Evolutionary conservation across 306 rosid genomes (phyloP), one percentile per base, ranked within the genome.

Genomic region (Biancaea sappan): DNA sequence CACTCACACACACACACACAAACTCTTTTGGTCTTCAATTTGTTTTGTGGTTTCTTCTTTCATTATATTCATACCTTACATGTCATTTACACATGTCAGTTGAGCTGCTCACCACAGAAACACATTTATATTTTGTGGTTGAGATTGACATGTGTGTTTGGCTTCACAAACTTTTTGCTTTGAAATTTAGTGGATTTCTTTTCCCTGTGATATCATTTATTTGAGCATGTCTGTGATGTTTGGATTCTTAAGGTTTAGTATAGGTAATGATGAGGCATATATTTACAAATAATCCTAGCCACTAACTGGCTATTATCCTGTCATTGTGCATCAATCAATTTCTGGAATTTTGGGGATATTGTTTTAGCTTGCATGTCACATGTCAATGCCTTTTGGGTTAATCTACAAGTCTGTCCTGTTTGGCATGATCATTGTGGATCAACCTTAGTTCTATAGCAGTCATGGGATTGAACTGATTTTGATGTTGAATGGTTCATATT

Each of bases 1-100:
- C 29, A 1, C 46, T 40, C 38, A 34, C 38, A 34, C 38, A 34
- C 38, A 34, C 38, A 34, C 38, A 34, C 38, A 34, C 38, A 34
- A 3, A 38, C 44, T n/a, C 31, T 53, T 31, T 16, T 37, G 26
- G 56, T 41, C 41, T 66, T 22, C 71, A 35, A 43, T 53, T 53
- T 62, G 21, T 50, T 60, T 38, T 28, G 8, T 32, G 65, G 61
- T 69, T 16, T 50, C 6, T 22, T 28, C 47, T 73, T 28, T 3
- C 21, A 15, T 73, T 48, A 8, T 18, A 8, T 28, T 68, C 54
- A 26, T 73, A 61, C 66, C 51, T 43, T 57, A 56, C 41, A 18
- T 72, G n/a, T 25, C 67, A 29, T 31, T 69, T 68, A 12, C 66
- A 67, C 29, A 22, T 67, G 63, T 67, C 63, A 57, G 78, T 64